Evolutionary conservation across 208 protist species (phyloP).

Genomic region (Crithidia brevicula): DNA sequence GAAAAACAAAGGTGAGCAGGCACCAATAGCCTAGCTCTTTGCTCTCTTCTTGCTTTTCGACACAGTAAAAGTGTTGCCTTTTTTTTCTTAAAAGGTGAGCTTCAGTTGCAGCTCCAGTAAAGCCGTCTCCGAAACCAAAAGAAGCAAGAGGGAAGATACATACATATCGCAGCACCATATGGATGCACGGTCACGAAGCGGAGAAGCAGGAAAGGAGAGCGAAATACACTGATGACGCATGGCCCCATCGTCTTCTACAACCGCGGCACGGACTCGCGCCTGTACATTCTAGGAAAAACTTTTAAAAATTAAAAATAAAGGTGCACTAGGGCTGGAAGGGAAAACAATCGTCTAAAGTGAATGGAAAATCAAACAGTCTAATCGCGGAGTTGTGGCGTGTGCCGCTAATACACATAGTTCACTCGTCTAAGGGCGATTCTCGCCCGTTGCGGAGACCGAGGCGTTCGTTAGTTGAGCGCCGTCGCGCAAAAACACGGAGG

Average conservation of each 20-base stretch:
- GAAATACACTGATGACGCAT: background rate
- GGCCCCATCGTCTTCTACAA: background rate
- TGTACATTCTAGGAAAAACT: constrained; percentile 17
- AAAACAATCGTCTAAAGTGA: background rate
- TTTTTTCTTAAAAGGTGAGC: too few species aligned
- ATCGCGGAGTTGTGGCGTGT: background rate
- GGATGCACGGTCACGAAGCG: too few species aligned
- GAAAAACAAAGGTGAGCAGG: too few species aligned
- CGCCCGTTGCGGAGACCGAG: constrained; percentile 49
- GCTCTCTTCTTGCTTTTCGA: too few species aligned
- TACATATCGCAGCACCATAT: too few species aligned
- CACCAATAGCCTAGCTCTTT: too few species aligned
- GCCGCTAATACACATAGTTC: background rate
- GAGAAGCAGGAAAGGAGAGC: background rate
- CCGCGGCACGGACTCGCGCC: background rate
- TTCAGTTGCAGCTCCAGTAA: too few species aligned
- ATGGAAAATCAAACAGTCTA: too few species aligned
- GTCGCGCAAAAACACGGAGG: constrained; percentile 58
- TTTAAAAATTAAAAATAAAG: constrained; percentile 14
- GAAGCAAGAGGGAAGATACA: background rate
- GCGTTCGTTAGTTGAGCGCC: constrained; percentile 51
- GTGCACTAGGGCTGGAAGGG: too few species aligned
- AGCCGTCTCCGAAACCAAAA: too few species aligned
- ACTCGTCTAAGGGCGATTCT: background rate
- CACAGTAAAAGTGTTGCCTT: too few species aligned